Evolutionary conservation across 2,329 filamentous ascomycete species (phyloP).

Genomic region (Aspergillus brasiliensis): DNA sequence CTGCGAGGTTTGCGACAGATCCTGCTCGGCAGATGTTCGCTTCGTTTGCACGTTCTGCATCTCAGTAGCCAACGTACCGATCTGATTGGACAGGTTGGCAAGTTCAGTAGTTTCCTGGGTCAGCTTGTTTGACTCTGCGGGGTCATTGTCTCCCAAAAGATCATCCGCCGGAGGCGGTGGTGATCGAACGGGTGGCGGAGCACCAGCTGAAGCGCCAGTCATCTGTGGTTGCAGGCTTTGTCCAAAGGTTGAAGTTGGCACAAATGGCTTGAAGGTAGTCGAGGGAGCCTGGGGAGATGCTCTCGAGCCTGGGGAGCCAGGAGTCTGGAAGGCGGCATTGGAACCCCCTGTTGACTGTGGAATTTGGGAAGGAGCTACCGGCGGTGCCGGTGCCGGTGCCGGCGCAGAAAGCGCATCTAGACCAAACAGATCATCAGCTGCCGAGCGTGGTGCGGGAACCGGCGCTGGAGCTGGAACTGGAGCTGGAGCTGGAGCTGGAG

Average conservation of each 20-base stretch:
- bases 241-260: constrained; percentile 90
- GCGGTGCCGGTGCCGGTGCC: constrained; percentile 49
- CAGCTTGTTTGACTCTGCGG: constrained; percentile 83
- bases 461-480: constrained; percentile 48
- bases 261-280: constrained; percentile 80
- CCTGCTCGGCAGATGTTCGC: constrained; percentile 74
- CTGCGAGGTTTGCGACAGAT: constrained; percentile 75
- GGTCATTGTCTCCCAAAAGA: constrained; percentile 85
- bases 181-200: constrained; percentile 36
- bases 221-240: constrained; percentile 75
- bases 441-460: constrained; percentile 68
- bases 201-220: constrained; percentile 63
- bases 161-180: constrained; percentile 70
- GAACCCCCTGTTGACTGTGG: constrained; percentile 76
- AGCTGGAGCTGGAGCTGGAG: constrained; percentile 46
- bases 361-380: constrained; percentile 60
- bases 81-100: constrained; percentile 94
- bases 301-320: constrained; percentile 49
- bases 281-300: constrained; percentile 41
- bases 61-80: constrained; percentile 85
- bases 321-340: constrained; percentile 57
- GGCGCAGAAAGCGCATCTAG: constrained; percentile 71
- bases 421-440: constrained; percentile 90
- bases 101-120: constrained; percentile 89
- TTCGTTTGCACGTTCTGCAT: constrained; percentile 92